Percentiles rank a stretch among this genome's conserved stretches.
These are phyloP conservation scores for Xylaria curta DNA, from an alignment of 495 filamentous ascomycete genomes.

Conservation along the genomic window DNA sequence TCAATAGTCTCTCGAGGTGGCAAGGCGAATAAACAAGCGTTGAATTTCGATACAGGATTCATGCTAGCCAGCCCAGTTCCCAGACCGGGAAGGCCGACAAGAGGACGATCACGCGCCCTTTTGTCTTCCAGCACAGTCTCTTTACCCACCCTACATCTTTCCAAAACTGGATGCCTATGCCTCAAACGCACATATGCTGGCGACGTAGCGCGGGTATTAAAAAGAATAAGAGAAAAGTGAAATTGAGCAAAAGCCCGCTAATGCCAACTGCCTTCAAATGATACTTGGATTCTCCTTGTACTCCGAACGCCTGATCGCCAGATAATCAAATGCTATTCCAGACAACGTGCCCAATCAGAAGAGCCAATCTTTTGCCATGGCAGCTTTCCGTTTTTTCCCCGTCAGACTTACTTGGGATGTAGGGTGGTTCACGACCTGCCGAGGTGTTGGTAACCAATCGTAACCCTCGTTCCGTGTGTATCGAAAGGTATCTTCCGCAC, in stretches of 20 bases:
- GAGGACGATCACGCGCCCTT: not conserved
- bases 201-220: not conserved
- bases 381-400: constrained; percentile 41
- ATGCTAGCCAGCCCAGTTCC: not conserved
- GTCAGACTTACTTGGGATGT: constrained; percentile 34
- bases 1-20: not conserved
- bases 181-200: constrained; percentile 2
- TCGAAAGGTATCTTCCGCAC: constrained; percentile 50
- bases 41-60: not conserved
- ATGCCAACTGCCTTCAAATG: constrained; percentile 5
- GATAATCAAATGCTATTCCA: constrained; percentile 9
- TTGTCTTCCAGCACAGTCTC: not conserved
- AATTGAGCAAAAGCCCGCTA: not conserved
- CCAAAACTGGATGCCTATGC: not conserved
- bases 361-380: constrained; percentile 40
- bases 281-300: constrained; percentile 11
- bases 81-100: not conserved
- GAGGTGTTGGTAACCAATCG: constrained; percentile 44
- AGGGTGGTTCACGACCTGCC: constrained; percentile 35
- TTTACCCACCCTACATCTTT: not conserved
- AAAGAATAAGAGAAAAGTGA: not conserved
- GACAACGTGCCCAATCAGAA: constrained; percentile 37
- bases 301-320: constrained; percentile 12
- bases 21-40: not conserved
- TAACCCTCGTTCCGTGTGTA: constrained; percentile 36